A percentile compares a stretch with the other conserved stretches of the same genome.
phyloP scores from a whole-genome alignment of 768 basidiomycete genomes.

The Macrocybe gigantea region DNA sequence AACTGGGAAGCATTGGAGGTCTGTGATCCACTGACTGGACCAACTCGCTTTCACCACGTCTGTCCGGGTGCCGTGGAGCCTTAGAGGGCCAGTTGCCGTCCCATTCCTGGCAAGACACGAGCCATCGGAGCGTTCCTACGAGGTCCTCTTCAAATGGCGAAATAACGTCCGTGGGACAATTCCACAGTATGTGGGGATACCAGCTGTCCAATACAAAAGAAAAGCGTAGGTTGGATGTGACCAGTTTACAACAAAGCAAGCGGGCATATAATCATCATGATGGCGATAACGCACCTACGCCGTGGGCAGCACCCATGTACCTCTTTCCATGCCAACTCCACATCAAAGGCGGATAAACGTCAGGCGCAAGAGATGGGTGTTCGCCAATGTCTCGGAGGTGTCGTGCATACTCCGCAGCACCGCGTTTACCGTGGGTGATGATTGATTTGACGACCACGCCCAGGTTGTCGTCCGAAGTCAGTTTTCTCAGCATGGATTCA shows the following conservation, averaged over 20 bases:
- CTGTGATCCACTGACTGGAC: conserved; percentile 38
- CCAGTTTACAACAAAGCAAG: too few species aligned
- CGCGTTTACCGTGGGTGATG: conserved; percentile 34
- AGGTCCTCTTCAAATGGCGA: conserved; percentile 33
- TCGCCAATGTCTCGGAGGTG: conserved; percentile 16
- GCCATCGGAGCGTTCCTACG: conserved; percentile 40
- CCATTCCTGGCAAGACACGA: conserved; percentile 36
- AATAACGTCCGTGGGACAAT: conserved; percentile 31
- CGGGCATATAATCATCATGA: too few species aligned
- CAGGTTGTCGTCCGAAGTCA: conserved; percentile 31
- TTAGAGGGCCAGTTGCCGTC: conserved; percentile 50
- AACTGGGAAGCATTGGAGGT: neutral
- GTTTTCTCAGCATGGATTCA: conserved; percentile 5
- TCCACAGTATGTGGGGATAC: conserved; percentile 45
- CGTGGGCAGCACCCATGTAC: conserved; percentile 55
- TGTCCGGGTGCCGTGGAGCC: conserved; percentile 18
- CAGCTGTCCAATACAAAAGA: conserved; percentile 25
- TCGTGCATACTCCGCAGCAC: conserved; percentile 25
- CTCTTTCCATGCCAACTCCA: conserved; percentile 55
- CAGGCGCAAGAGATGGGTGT: too few species aligned
- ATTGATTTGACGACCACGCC: conserved; percentile 37
- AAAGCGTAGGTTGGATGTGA: too few species aligned
- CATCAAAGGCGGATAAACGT: conserved; percentile 39
- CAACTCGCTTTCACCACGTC: conserved; percentile 25
- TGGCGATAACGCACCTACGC: conserved; percentile 37